Percentiles rank a stretch among this genome's conserved stretches.
phyloP scores from a whole-genome alignment of 495 filamentous ascomycete genomes.

The Penicillium ucsense region DNA sequence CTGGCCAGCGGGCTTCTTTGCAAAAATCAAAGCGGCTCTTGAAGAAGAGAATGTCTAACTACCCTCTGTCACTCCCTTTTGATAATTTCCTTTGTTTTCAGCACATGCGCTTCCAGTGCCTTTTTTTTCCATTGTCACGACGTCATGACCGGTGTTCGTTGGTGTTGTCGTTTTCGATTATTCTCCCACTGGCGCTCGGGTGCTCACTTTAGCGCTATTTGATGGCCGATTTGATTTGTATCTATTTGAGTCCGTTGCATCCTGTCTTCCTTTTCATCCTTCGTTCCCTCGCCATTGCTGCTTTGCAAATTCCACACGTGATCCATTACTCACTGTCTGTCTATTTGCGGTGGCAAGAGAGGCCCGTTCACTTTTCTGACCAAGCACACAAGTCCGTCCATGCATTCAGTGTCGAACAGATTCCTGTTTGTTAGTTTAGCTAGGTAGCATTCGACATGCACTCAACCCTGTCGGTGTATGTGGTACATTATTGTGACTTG shows the following conservation, averaged over 20 bases:
- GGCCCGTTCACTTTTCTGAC: too few species aligned
- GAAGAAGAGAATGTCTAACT: constrained; percentile 39
- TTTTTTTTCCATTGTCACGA: constrained; percentile 11
- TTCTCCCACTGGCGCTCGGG: neutral
- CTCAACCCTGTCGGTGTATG: too few species aligned
- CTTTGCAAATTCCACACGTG: neutral
- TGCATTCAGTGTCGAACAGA: too few species aligned
- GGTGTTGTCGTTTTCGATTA: constrained; percentile 6
- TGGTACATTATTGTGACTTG: too few species aligned
- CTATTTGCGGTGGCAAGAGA: too few species aligned
- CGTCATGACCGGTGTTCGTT: constrained; percentile 22
- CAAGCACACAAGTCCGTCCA: too few species aligned
- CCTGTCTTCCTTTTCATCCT: constrained; percentile 3
- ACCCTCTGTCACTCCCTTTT: constrained; percentile 5
- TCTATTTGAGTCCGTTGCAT: constrained; percentile 7
- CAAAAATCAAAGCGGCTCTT: constrained; percentile 51
- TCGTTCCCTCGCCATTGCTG: constrained; percentile 4
- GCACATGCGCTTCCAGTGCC: neutral
- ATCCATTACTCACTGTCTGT: neutral
- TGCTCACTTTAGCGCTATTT: neutral
- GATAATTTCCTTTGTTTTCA: constrained; percentile 13
- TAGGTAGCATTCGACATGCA: too few species aligned
- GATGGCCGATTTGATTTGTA: constrained; percentile 11
- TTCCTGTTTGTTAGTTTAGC: too few species aligned
- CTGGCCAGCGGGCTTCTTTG: constrained; percentile 62